Conservation (phyloP, 805 yeast genomes). For the Myxozyma neglecta region DNA sequence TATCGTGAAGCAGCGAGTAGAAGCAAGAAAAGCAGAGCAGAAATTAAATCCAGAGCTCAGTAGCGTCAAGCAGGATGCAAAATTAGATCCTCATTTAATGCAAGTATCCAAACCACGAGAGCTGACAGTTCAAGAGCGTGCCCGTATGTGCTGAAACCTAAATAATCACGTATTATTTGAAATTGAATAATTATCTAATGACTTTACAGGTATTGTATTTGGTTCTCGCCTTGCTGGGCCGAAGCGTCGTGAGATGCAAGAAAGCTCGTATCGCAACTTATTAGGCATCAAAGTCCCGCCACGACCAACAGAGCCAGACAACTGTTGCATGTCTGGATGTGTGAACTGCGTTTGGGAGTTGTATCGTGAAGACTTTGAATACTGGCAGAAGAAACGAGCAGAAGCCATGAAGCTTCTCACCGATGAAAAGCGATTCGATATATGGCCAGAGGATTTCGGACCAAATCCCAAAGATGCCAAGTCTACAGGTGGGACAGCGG, state of each 20-base stretch:
- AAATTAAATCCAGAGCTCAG: slow-evolving; percentile 2
- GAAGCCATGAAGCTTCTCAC: slow-evolving; percentile 58
- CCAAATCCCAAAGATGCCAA: slow-evolving; percentile 46
- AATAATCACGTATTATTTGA: background rate
- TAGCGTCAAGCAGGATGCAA: slow-evolving; percentile 9
- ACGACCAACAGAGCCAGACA: slow-evolving; percentile 87
- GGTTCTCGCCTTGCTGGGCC: slow-evolving; percentile 31
- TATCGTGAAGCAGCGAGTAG: slow-evolving; percentile 2
- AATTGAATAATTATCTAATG: background rate
- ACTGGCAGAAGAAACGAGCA: slow-evolving; percentile 66
- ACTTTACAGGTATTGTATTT: slow-evolving; percentile 24
- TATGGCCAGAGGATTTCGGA: slow-evolving; percentile 68
- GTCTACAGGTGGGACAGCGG: slow-evolving; percentile 18
- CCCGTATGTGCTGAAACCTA: slow-evolving; percentile 11
- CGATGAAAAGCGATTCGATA: slow-evolving; percentile 41
- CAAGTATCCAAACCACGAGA: slow-evolving; percentile 11
- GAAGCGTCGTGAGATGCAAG: slow-evolving; percentile 17
- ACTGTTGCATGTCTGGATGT: slow-evolving; percentile 98
- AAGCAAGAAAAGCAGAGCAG: slow-evolving; percentile 7
- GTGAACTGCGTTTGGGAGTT: slow-evolving; percentile 96
- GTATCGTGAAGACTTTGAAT: slow-evolving; percentile 80
- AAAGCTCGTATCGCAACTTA: slow-evolving; percentile 23
- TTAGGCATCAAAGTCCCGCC: slow-evolving; percentile 74
- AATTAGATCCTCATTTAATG: slow-evolving; percentile 7
- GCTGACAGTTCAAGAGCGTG: slow-evolving; percentile 26